Evolutionary conservation across 768 basidiomycete species (phyloP), one percentile per base, ranked within the genome.

Genomic region (Tremella yokohamensis): DNA sequence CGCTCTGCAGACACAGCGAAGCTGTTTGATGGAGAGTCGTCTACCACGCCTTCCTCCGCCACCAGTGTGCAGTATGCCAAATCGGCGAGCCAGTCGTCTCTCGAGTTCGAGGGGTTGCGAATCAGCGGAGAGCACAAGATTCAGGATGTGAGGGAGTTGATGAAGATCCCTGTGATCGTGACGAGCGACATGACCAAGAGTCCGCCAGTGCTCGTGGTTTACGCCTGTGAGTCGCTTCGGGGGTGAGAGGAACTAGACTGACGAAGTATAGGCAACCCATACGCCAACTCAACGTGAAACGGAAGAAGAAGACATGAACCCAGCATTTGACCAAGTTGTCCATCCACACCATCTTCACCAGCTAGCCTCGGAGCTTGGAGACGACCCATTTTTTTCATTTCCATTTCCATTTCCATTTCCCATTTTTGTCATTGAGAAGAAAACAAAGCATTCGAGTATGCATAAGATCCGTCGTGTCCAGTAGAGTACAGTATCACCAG

Each of bases 181-280:
- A 93, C 91, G 40, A 90, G 90, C 29, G 92, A 97, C 76, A 79
- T 94, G 66, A 90, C 90, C 61, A 96, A 94, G 84, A 90, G 88
- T 66, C 92, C 92, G 40, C 92, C 92, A 3, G 76, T 97, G 70
- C 88, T 98, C 82, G 93, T 96, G 78, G 91, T 98, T 57, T 92
- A 92, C 81, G 91, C 90, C 69, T 70, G 68, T 66, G 54, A 69
- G 67, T 65, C 37, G 29, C n/a, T 9, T 39, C 8, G 24, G 18
- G 12, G 39, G 8, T 34, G 8, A 8, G 29, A 25, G 12, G 42
- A 48, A 2, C 6, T 6, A 4, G 29, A 34, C 29, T 34, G 29
- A 34, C 29, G 4, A n/a, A 3, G n/a, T 29, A 7, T 19, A 56
- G 54, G 54, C 45, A 56, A 56, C 26, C 54, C 54, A 3, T 56